phyloP scores from a whole-genome alignment of 441 rosid species.

The Populus tomentosa region DNA sequence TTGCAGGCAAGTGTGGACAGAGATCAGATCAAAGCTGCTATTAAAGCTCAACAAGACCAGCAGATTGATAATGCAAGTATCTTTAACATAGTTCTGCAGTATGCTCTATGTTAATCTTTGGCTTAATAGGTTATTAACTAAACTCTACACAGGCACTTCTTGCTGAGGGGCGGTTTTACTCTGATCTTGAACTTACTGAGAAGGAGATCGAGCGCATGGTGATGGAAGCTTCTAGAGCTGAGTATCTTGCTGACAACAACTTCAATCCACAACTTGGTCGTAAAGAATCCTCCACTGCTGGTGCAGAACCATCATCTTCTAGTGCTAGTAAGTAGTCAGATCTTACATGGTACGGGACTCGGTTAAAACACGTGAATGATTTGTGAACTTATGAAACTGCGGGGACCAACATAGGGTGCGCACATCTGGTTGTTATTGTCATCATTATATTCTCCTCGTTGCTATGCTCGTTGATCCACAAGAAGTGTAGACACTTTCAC shows the following conservation, averaged over 20 bases:
- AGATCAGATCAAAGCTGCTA: constrained; percentile 97
- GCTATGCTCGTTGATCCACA: neutral
- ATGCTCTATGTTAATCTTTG: neutral
- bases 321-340: constrained; percentile 63
- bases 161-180: constrained; percentile 87
- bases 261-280: constrained; percentile 52
- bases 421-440: neutral
- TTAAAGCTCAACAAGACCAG: constrained; percentile 95
- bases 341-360: neutral
- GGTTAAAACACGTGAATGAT: neutral
- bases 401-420: neutral
- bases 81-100: neutral
- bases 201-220: constrained; percentile 91
- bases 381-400: neutral
- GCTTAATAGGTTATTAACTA: constrained; percentile 14
- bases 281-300: constrained; percentile 76
- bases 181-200: constrained; percentile 95
- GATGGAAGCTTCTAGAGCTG: constrained; percentile 98
- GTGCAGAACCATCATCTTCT: constrained; percentile 95
- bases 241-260: constrained; percentile 67
- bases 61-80: constrained; percentile 82
- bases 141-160: constrained; percentile 60
- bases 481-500: neutral
- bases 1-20: constrained; percentile 78
- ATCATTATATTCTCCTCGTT: neutral